These are phyloP conservation scores for Leucosporidium creatinivorum DNA, from an alignment of 768 basidiomycete genomes.

Conservation along the genomic window DNA sequence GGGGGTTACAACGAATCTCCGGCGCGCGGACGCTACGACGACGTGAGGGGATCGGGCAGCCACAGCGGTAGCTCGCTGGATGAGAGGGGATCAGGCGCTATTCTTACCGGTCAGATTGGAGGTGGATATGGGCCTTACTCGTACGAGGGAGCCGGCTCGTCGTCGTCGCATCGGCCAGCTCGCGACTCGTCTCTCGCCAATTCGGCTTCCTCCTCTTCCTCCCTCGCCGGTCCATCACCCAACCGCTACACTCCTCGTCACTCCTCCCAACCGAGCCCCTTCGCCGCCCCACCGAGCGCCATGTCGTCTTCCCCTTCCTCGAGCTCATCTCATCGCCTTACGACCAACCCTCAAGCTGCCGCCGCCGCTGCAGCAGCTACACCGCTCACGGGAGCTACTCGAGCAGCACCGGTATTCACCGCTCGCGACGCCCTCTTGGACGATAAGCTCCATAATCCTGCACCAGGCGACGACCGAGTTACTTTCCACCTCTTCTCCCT, in stretches of 20 bases:
- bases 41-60: no score
- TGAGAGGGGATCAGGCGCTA: slow-evolving; percentile 1
- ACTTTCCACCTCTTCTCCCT: slow-evolving; percentile 49
- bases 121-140: slow-evolving; percentile 24
- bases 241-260: slow-evolving; percentile 11
- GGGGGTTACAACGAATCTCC: no score
- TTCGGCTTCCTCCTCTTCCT: no score
- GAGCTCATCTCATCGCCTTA: neutral
- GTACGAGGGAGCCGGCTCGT: neutral
- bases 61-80: no score
- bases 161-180: neutral
- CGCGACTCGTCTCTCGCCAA: neutral
- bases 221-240: neutral
- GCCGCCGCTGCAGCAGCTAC: neutral
- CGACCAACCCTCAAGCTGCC: neutral
- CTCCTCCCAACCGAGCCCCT: slow-evolving; percentile 9
- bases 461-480: slow-evolving; percentile 5
- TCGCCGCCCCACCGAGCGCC: slow-evolving; percentile 2
- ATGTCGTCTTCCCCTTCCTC: slow-evolving; percentile 1
- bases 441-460: slow-evolving; percentile 75
- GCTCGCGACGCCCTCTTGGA: slow-evolving; percentile 73
- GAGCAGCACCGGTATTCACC: slow-evolving; percentile 26
- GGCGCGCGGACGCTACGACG: no score
- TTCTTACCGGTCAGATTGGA: slow-evolving; percentile 16
- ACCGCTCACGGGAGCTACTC: neutral